phyloP scores from a whole-genome alignment of 2,329 filamentous ascomycete species.

The Sarocladium strictum region DNA sequence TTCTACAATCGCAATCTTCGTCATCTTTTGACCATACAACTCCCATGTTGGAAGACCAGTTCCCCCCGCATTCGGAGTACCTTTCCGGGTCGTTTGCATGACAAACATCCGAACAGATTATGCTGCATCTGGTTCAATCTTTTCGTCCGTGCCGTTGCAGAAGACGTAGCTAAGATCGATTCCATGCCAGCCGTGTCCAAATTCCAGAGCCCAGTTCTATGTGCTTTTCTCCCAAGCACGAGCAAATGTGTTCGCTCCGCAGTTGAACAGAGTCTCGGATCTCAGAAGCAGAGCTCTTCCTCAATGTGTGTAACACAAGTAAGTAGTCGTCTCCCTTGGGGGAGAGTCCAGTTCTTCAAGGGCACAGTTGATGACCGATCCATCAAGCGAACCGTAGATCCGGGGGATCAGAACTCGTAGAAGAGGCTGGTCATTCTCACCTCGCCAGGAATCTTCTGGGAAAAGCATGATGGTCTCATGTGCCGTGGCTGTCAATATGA shows the following conservation, averaged over 20 bases:
- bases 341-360: constrained; percentile 20
- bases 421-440: background rate
- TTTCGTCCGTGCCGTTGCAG: constrained; percentile 29
- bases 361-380: constrained; percentile 30
- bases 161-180: constrained; percentile 45
- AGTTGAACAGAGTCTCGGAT: constrained; percentile 37
- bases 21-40: constrained; percentile 9
- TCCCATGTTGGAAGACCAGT: constrained; percentile 5
- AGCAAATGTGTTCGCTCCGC: constrained; percentile 45
- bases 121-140: constrained; percentile 21
- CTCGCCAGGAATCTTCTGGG: constrained; percentile 11
- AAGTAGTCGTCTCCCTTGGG: background rate
- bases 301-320: constrained; percentile 10
- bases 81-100: constrained; percentile 22
- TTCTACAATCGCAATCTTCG: constrained; percentile 10
- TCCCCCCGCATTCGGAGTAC: constrained; percentile 17
- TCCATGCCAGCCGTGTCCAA: constrained; percentile 44
- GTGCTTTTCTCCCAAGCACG: constrained; percentile 37
- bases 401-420: background rate
- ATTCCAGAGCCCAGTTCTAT: constrained; percentile 43
- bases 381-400: background rate
- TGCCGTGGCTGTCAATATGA: constrained; percentile 33
- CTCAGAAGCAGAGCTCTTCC: constrained; percentile 31
- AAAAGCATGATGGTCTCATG: constrained; percentile 43
- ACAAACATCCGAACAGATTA: constrained; percentile 25